phyloP scores from a whole-genome alignment of 768 basidiomycete species.

The Mycena galericulata region DNA sequence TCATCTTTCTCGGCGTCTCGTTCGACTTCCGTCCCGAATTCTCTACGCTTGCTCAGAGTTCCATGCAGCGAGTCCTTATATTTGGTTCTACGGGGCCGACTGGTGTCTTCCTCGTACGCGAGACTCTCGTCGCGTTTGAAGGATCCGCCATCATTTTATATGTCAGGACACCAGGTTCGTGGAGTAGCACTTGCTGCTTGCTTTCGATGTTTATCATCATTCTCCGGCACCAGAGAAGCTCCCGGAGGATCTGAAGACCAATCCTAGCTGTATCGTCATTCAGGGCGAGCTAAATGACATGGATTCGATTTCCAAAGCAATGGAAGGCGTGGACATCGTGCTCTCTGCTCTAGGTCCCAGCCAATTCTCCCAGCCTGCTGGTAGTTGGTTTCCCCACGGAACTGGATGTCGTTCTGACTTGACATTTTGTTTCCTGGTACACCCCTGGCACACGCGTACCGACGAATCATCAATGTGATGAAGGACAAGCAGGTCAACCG shows the following conservation, averaged over 20 bases:
- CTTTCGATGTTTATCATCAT: too few relatives aligned
- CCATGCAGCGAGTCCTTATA: too few relatives aligned
- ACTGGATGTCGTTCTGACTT: slow-evolving; percentile 43
- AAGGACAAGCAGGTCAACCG: slow-evolving; percentile 62
- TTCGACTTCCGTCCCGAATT: too few relatives aligned
- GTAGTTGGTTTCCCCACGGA: slow-evolving; percentile 1
- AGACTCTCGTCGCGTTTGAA: slow-evolving; percentile 58
- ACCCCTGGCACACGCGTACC: slow-evolving; percentile 74
- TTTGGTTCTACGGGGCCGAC: slow-evolving; percentile 78
- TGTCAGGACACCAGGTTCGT: background rate
- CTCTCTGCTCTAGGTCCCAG: slow-evolving; percentile 74
- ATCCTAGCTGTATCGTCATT: slow-evolving; percentile 60
- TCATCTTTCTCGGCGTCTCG: too few relatives aligned
- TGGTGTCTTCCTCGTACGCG: slow-evolving; percentile 68
- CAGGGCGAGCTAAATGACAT: slow-evolving; percentile 69
- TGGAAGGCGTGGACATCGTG: slow-evolving; percentile 70
- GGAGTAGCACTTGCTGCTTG: too few relatives aligned
- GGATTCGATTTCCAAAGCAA: slow-evolving; percentile 60
- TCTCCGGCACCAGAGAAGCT: slow-evolving; percentile 69
- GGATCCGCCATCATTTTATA: slow-evolving; percentile 63
- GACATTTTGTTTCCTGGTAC: slow-evolving; percentile 59
- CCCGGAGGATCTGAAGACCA: slow-evolving; percentile 59
- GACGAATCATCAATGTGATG: slow-evolving; percentile 68
- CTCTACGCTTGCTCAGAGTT: too few relatives aligned
- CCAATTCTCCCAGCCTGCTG: slow-evolving; percentile 28